Base-by-base conservation (phyloP, 352 stramenopile genomes). In the Phytophthora ramorum region DNA sequence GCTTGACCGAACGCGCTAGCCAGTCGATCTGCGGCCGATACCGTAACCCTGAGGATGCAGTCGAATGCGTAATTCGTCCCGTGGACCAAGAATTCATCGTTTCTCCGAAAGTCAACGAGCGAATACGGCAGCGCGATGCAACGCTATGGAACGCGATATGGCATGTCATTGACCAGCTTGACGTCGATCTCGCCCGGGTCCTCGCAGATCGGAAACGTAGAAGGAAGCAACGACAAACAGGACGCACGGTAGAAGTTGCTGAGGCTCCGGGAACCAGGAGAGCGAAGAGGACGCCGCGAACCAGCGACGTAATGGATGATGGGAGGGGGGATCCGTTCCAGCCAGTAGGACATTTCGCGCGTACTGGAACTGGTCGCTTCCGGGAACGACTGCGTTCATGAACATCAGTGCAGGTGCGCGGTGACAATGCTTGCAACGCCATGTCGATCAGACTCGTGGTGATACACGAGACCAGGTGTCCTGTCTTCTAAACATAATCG, bases 21-120 rank as follows among this genome's bases (percentile, higher is more conserved):
- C 35, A 41, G 35, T 41, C 35, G 10, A 41, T 41, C 35, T 41
- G 8, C 26, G 46, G 71, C 13, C 17, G 35, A n/a, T 41, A 41
- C 4, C 35, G 35, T 7, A 5, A 74, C 74, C 1, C 54, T 44
- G 4, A 76, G 28, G 45, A 71, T 79, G n/a, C 55, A 70, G 32
- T 74, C 57, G 28, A 69, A 76, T 3, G 40, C 52, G 41, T 72
- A 66, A 34, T 75, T 68, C 22, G 76, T 55, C 19, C 69, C 56
- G 28, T 76, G 56, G 12, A 75, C 32, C 22, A 71, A 9, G 41
- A 76, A 68, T 0, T 68, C 40, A 7, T 74, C 62, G 4, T 35
- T 52, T 13, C 41, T 60, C 10, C 19, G 13, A 43, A 66, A 71
- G 24, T 30, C 63, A 16, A 56, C 54, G 14, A 71, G 54, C 35